Conservation (phyloP, 2,329 filamentous ascomycete genomes). For the Neofusicoccum kwambonambiense region DNA sequence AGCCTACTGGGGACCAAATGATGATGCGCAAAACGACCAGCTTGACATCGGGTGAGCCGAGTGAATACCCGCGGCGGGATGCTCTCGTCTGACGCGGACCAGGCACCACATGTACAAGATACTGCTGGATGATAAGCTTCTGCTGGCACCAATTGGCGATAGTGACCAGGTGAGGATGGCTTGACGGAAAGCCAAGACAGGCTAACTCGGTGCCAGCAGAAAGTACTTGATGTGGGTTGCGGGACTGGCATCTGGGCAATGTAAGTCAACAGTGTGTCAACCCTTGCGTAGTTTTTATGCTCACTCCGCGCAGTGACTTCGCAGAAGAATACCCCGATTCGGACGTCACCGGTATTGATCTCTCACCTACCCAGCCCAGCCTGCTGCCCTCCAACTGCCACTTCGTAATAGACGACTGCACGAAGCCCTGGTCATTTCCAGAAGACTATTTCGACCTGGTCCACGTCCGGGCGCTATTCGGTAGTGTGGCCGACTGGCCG, state of each 20-base stretch:
- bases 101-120: constrained; percentile 40
- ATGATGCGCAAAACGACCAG: constrained; percentile 43
- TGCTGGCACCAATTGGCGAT: constrained; percentile 28
- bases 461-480: constrained; percentile 31
- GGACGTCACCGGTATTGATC: constrained; percentile 47
- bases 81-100: neutral
- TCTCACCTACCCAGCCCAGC: constrained; percentile 40
- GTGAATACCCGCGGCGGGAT: neutral
- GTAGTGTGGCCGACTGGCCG: constrained; percentile 26
- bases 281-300: constrained; percentile 22
- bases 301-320: neutral
- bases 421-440: constrained; percentile 19
- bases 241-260: constrained; percentile 21
- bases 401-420: constrained; percentile 50
- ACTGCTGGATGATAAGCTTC: constrained; percentile 34
- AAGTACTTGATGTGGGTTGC: constrained; percentile 11
- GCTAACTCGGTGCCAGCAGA: neutral
- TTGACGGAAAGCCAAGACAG: neutral
- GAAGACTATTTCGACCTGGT: constrained; percentile 50
- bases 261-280: neutral
- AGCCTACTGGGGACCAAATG: constrained; percentile 39
- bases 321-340: constrained; percentile 34
- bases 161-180: constrained; percentile 21
- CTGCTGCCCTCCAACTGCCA: constrained; percentile 48
- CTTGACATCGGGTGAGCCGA: constrained; percentile 40